Percentiles rank a stretch among this genome's conserved stretches.
These are phyloP conservation scores for Tolypocladium nubicola DNA, from an alignment of 2,329 filamentous ascomycete species.

Conservation along the genomic window DNA sequence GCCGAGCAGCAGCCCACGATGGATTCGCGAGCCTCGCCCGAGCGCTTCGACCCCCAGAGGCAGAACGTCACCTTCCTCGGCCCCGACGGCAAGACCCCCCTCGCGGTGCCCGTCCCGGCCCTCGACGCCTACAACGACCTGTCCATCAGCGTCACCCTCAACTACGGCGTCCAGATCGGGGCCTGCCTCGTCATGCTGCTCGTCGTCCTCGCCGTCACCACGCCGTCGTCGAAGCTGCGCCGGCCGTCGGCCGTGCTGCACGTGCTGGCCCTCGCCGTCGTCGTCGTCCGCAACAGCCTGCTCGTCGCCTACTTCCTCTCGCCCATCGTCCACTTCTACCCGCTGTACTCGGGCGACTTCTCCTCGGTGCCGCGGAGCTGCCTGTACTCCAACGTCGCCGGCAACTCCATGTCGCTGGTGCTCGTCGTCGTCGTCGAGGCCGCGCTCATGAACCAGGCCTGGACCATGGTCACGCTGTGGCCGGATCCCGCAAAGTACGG, in stretches of 20 bases:
- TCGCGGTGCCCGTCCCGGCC: slow-evolving; percentile 19
- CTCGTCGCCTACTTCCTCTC: slow-evolving; percentile 50
- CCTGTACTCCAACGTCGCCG: slow-evolving; percentile 24
- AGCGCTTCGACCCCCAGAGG: slow-evolving; percentile 20
- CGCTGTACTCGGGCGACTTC: slow-evolving; percentile 44
- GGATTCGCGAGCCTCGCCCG: neutral
- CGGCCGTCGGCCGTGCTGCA: slow-evolving; percentile 59
- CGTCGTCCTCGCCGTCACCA: slow-evolving; percentile 57
- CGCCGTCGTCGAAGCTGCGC: slow-evolving; percentile 46
- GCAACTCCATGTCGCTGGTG: slow-evolving; percentile 30
- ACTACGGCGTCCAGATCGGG: slow-evolving; percentile 62
- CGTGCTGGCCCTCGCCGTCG: slow-evolving; percentile 45
- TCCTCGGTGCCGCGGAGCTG: slow-evolving; percentile 30
- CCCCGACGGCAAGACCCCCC: slow-evolving; percentile 18
- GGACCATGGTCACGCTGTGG: slow-evolving; percentile 42
- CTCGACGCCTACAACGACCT: slow-evolving; percentile 22
- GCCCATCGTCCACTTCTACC: slow-evolving; percentile 51
- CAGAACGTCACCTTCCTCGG: slow-evolving; percentile 25
- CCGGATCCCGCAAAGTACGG: slow-evolving; percentile 19
- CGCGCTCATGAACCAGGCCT: slow-evolving; percentile 41
- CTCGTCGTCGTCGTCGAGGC: slow-evolving; percentile 34
- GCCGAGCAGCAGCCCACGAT: slow-evolving; percentile 6
- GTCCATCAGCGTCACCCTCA: slow-evolving; percentile 37
- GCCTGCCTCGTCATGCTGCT: slow-evolving; percentile 54
- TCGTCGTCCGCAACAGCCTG: slow-evolving; percentile 48